Base-by-base conservation (phyloP, 257 asterid species). In the Forsythia viridissima region DNA sequence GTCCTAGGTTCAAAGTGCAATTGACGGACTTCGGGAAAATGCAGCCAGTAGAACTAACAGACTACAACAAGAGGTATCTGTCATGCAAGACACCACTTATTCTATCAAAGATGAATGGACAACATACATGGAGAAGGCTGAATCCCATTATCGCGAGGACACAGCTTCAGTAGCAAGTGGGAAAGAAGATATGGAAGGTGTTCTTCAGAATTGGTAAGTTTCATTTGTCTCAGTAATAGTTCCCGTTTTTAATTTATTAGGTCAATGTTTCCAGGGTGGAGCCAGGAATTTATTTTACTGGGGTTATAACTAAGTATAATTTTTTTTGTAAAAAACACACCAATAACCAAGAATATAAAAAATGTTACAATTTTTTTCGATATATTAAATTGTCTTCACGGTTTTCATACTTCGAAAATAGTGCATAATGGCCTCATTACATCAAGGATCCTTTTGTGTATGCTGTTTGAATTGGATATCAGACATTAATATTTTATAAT, bases 61-160 rank as follows among this genome's bases (percentile, higher is more conserved):
- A 82, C 70, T 96, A 78, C 96, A 96, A 79, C 92, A 91, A 82
- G 98, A 93, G 91, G 90, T 96, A 96, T 91, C 96, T 24, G 82
- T 87, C 38, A 90, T 96, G 97, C 96, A 91, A 81, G 90, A 88
- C 75, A 90, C 88, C 4, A 91, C 92, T 66, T 87, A 86, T 77
- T 90, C 91, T 79, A 89, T 91, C 67, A 89, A 89, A 89, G 80
- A 77, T 30, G 93, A 91, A 77, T 93, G 97, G 96, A 89, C 85
- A 55, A 86, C 79, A 76, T 93, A 87, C 82, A 81, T 91, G 72
- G 80, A 82, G 79, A 88, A 86, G 70, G 91, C 90, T 42, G 99
- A 93, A 87, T 84, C 91, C 30, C 87, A 86, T 83, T 90, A 92
- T 87, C 79, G 85, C 34, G 94, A 92, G 86, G 92, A 94, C 75